Evolutionary conservation across 352 stramenopile species (phyloP).

Genomic region (Globisporangium uncinulatum): DNA sequence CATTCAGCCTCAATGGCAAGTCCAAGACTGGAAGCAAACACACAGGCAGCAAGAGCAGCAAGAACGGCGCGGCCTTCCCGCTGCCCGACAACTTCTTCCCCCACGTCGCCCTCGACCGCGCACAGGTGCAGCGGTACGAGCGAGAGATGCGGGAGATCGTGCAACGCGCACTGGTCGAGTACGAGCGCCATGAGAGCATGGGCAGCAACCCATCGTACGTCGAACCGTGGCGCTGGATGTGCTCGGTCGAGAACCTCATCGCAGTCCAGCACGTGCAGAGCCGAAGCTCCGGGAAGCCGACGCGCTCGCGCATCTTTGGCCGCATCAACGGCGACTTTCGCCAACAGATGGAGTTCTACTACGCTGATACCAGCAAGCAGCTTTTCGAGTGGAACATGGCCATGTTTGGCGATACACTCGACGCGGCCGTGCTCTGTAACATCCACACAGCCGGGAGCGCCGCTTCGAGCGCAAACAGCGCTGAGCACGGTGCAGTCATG

Average conservation of each 20-base stretch:
- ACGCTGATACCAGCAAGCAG: slow-evolving; percentile 43
- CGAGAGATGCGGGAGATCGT: slow-evolving; percentile 27
- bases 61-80: slow-evolving; percentile 13
- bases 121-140: slow-evolving; percentile 27
- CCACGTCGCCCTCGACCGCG: slow-evolving; percentile 22
- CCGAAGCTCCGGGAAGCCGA: not conserved
- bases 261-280: slow-evolving; percentile 10
- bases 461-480: slow-evolving; percentile 3
- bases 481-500: slow-evolving; percentile 20
- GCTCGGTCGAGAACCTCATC: slow-evolving; percentile 23
- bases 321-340: slow-evolving; percentile 55
- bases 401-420: slow-evolving; percentile 55
- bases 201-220: slow-evolving; percentile 15
- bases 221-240: slow-evolving; percentile 14
- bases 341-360: slow-evolving; percentile 65
- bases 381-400: slow-evolving; percentile 68
- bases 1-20: not conserved
- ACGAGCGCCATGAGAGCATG: slow-evolving; percentile 39
- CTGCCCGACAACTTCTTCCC: slow-evolving; percentile 41
- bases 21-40: not conserved
- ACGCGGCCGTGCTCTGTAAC: slow-evolving; percentile 64
- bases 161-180: slow-evolving; percentile 35
- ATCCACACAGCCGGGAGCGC: slow-evolving; percentile 50
- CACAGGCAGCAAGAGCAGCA: not conserved
- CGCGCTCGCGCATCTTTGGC: slow-evolving; percentile 51